Evolutionary conservation across 306 rosid species (phyloP).

Genomic region (Casuarina cunninghamiana): DNA sequence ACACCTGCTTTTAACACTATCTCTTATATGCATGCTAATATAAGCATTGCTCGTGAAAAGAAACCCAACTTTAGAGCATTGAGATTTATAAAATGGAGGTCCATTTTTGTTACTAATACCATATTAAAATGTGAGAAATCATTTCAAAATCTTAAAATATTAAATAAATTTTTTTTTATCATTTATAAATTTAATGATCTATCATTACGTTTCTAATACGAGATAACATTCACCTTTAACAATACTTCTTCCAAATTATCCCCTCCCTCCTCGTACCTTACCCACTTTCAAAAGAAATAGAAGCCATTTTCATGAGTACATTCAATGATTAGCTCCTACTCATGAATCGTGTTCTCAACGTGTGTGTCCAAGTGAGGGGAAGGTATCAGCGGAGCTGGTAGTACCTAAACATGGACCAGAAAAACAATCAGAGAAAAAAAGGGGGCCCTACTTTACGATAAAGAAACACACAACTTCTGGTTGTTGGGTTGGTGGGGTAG

Average conservation of each 20-base stretch:
- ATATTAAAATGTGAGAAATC: too few species aligned
- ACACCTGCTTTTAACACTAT: too few species aligned
- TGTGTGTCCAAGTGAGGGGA: not conserved
- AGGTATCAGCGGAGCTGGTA: constrained; percentile 13
- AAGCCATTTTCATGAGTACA: constrained; percentile 6
- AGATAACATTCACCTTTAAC: too few species aligned
- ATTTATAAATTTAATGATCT: too few species aligned
- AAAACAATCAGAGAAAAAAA: not conserved
- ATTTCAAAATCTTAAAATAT: too few species aligned
- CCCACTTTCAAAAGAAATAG: not conserved
- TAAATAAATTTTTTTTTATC: too few species aligned
- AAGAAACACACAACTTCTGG: not conserved
- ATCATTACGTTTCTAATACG: too few species aligned
- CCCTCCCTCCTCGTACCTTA: not conserved
- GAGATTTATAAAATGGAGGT: too few species aligned
- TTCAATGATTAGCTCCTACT: constrained; percentile 19
- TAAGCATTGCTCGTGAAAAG: too few species aligned
- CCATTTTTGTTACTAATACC: too few species aligned
- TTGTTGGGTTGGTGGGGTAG: constrained; percentile 17
- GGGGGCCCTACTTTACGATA: not conserved
- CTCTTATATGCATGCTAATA: too few species aligned
- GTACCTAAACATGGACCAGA: not conserved
- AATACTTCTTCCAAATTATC: not conserved
- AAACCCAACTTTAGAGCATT: too few species aligned
- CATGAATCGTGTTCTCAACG: constrained; percentile 1